Conservation (phyloP, 1,284 basidiomycete genomes). For the Puccinia sorghi region DNA sequence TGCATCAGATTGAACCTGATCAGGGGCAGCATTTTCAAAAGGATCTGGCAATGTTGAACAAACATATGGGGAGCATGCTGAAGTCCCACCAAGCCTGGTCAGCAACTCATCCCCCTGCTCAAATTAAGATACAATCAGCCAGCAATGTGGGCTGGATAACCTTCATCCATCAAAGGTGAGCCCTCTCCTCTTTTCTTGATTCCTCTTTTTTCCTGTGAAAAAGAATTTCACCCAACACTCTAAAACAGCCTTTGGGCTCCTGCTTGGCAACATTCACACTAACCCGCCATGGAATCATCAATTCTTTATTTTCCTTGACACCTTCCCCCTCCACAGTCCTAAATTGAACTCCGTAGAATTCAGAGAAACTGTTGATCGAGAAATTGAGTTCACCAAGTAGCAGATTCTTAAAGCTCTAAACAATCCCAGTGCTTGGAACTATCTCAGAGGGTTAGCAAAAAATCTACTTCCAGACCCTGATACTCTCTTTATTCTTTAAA, state of each 20-base stretch:
- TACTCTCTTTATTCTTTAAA: background rate
- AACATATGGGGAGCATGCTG: conserved; percentile 74
- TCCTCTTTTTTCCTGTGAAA: background rate
- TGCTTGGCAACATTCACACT: conserved; percentile 80
- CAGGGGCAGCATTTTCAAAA: conserved; percentile 65
- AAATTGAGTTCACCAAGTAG: conserved; percentile 64
- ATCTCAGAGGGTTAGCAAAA: conserved; percentile 68
- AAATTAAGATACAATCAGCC: conserved; percentile 64
- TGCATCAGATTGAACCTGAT: conserved; percentile 62
- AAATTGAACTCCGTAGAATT: background rate
- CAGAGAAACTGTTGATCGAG: conserved; percentile 1
- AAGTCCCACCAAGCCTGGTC: conserved; percentile 95
- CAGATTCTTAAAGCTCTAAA: conserved; percentile 83
- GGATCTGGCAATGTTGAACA: conserved; percentile 80
- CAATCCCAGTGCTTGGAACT: conserved; percentile 92
- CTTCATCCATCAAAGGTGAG: conserved; percentile 32
- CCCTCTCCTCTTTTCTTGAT: conserved; percentile 7
- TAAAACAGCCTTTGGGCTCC: conserved; percentile 64
- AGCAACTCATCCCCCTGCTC: conserved; percentile 51
- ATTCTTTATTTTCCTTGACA: conserved; percentile 80
- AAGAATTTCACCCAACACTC: background rate
- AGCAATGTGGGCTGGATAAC: conserved; percentile 49
- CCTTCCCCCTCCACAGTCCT: conserved; percentile 1
- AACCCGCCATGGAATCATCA: conserved; percentile 99
- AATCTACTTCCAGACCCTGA: conserved; percentile 10